Base-by-base conservation (phyloP, 768 basidiomycete genomes). In the Pulveroboletus sp. region DNA sequence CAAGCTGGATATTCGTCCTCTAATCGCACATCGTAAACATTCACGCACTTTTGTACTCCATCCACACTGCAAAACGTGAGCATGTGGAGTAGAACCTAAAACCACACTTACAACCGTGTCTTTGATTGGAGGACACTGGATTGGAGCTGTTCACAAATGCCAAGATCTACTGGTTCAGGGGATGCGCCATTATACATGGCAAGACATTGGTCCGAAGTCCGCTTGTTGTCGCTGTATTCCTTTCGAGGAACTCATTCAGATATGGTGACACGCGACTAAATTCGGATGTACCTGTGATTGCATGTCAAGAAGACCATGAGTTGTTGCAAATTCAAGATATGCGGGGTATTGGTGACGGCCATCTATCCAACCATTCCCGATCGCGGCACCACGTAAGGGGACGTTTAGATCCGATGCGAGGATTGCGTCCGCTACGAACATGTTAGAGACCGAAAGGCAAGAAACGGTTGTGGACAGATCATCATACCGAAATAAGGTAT, bases 341-440 rank as follows among this genome's bases (percentile, higher is more conserved):
- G 93, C 77, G 14, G 89, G 83, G 65, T 97, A 99, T 70, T 99
- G 97, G 48, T 76, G 74, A 35, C 80, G 79, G 0, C 85, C 84
- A 65, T 97, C 94, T 40, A 97, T 95, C 97, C 97, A 99, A 6
- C 95, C 95, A 66, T 99, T 99, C 19, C 97, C 97, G 37, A 99
- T 97, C 1, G 95, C 90, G 14, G 80, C 71, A 2, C 97, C 97
- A 37, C 77, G 78, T 8, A 97, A 72, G 0, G 81, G 83, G 23
- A 85, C 71, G 21, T 73, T 62, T 16, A 91, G 70, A 29, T 75
- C 65, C 6, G 83, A 81, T 52, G 75, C 65, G 25, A 97, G 72
- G 38, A 95, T 74, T 16, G 83, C 87, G 55, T 93, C 79, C 60
- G 91, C 94, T 94, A 52, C 19, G 51, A 33, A 52, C 14, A 24